Base-by-base conservation (phyloP, 202 grass and related monocot species). In the Hordeum pubiflorum region DNA sequence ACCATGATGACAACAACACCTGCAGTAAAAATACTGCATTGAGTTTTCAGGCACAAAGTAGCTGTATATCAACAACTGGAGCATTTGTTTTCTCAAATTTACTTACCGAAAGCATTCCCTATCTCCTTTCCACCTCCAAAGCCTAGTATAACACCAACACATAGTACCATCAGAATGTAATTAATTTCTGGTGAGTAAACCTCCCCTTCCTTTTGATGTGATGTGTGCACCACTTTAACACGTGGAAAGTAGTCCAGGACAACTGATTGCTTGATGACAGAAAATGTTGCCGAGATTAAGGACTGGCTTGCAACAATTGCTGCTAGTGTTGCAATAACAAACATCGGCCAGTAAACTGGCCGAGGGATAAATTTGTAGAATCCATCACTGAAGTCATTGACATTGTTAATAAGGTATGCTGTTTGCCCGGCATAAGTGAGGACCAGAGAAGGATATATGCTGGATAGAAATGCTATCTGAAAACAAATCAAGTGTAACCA, bases 181-280 rank as follows among this genome's bases (percentile, higher is more conserved):
- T 93, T 89, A 32, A 83, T 85, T 82, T 93, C 91, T 13, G 91
- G 90, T 9, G 87, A 93, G 78, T 93, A 89, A 82, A 93, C 91
- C 56, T 93, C 87, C 44, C 91, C 91, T 89, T 89, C 87, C 69
- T 89, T 87, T 65, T 89, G 41, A 67, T 85, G 63, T 2, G 91
- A 93, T 5, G 91, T 93, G 79, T 90, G 91, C 72, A 93, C 85
- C 75, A 93, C 91, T 81, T 93, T 93, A 29, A 93, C 91, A 79
- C 87, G 91, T 0, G 85, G 87, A 62, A 92, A 90, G 64, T 87
- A 93, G 54, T 90, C 87, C 17, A 90, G 58, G 32, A 85, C 87
- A 62, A 93, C 91, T 15, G 87, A 93, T 69, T 93, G 87, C 18
- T 93, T 93, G 50, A 93, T 93, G 24, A 90, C 91, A 56, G 91